Evolutionary conservation across 345 rosid species (phyloP), one percentile per base, ranked within the genome.

Genomic region (Pistacia atlantica): DNA sequence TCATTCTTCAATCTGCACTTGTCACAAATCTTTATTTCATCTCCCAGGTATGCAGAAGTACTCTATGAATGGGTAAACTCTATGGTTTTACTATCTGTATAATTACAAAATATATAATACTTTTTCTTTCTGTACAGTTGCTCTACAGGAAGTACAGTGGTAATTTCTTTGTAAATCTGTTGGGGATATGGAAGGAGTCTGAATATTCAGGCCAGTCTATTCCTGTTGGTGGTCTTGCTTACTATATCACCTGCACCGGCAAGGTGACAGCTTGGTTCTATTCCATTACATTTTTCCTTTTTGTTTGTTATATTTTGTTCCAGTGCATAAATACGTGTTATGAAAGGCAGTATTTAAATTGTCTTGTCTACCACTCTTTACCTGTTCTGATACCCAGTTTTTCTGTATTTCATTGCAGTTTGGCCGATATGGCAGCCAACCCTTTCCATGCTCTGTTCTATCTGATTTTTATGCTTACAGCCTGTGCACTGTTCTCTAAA

Each of bases 381-480:
- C 17, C 8, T 35, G 11, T 67, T 20, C 42, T 68, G 16, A 76
- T 79, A 42, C 38, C 17, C 59, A 54, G 16, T 70, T 65, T 73
- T 74, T 33, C 61, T 42, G 42, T 64, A 37, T 35, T 8, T 28
- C n/a, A 59, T 73, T 64, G 69, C 87, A 91, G 94, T 77, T 77
- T 91, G 64, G 86, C 92, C 0, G 92, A 90, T 28, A 90, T 91
- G 92, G 92, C 91, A 64, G 91, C 94, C 56, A 86, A 90, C 84
- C 92, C 93, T 8, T 91, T 91, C 87, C 93, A 88, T 84, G 92
- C 92, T 65, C 83, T 91, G 61, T 91, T 91, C 81, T 91, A 91
- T 77, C 80, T 91, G 20, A 83, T 91, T 49, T 91, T 91, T 78
- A 91, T 91, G 97, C 83, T 91, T 57, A 76, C 89, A 6, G 92